A percentile compares a stretch with the other conserved stretches of the same genome.
phyloP scores from a whole-genome alignment of 2,329 filamentous ascomycete species.

The Escovopsis weberi region DNA sequence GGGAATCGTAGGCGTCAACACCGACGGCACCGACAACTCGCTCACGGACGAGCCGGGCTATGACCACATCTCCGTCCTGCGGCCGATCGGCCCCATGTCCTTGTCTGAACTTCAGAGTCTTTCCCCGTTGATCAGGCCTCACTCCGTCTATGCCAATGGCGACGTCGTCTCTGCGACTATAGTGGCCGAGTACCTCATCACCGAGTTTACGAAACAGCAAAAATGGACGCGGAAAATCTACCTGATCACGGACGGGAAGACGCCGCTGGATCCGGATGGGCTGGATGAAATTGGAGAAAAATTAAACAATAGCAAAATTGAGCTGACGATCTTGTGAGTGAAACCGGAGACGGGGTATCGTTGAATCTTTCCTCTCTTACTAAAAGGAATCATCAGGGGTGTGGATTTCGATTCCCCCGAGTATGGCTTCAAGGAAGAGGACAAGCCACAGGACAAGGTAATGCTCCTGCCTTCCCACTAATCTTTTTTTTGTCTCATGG shows the following conservation, averaged over 20 bases:
- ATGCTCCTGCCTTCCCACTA: too few relatives aligned
- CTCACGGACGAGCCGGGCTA: conserved; percentile 59
- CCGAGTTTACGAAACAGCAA: conserved; percentile 60
- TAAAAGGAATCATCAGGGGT: conserved; percentile 36
- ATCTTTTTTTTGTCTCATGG: too few relatives aligned
- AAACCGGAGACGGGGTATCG: background rate
- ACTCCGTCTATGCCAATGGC: conserved; percentile 45
- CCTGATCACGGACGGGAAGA: conserved; percentile 70
- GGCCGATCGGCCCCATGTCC: conserved; percentile 43
- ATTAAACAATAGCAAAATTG: conserved; percentile 61
- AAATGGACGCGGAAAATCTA: conserved; percentile 73
- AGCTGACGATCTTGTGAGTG: conserved; percentile 63
- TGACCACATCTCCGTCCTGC: conserved; percentile 66
- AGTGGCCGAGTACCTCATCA: conserved; percentile 76
- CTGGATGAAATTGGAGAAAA: conserved; percentile 51
- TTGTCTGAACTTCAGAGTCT: conserved; percentile 58
- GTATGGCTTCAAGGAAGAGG: conserved; percentile 83
- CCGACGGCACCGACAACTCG: conserved; percentile 59
- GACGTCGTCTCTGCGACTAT: conserved; percentile 83
- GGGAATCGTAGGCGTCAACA: conserved; percentile 71
- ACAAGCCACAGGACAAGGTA: conserved; percentile 60
- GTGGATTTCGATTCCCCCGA: conserved; percentile 88
- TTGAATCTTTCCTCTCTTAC: background rate
- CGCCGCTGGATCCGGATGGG: conserved; percentile 44
- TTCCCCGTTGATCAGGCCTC: conserved; percentile 49